Base-by-base conservation (phyloP, 2,329 filamentous ascomycete species). In the Trichoderma sp. region DNA sequence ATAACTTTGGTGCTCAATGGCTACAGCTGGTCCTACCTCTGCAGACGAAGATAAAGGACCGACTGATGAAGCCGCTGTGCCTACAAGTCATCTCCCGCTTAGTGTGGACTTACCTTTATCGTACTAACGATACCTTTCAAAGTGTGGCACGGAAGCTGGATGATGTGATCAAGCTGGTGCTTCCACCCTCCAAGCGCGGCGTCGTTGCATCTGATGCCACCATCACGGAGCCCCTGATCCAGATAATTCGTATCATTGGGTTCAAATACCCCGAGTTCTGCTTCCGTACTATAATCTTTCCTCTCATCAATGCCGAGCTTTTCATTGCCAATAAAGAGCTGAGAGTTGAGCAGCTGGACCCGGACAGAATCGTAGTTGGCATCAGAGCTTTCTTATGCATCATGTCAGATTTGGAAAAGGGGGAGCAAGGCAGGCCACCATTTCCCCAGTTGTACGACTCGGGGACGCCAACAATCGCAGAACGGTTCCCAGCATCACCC, bases 341-440 rank as follows among this genome's bases (percentile, higher is more conserved):
- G 59, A 95, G 91, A 81, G 93, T 98, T 33, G 97, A 98, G 81
- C 94, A 97, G 81, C 89, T 99, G 77, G 97, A 99, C 77, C 97
- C 97, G 0, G 97, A 99, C 81, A 93, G 94, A 80, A 97, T 98
- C 85, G 96, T 98, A n/a, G 94, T 99, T 79, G 97, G 95, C 3
- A 99, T 99, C 77, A 91, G 95, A 77, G 94, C 97, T 3, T 99
- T 98, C 82, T 88, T 99, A 33, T 94, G 93, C 38, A 95, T 98
- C 79, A 96, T 99, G 91, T 90, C 93, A 0, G 97, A 99, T 82
- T 87, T 98, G 31, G 97, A 99, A 83, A 96, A 93, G 77, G 93
- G 93, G 31, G 93, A 95, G 66, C 89, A 91, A 77, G 90, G 92
- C 14, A 89, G 89, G 29, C 97, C 97, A 3, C 94, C 95, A 0